Base-by-base conservation (phyloP, 495 filamentous ascomycete genomes). In the Daldinia bambusicola region DNA sequence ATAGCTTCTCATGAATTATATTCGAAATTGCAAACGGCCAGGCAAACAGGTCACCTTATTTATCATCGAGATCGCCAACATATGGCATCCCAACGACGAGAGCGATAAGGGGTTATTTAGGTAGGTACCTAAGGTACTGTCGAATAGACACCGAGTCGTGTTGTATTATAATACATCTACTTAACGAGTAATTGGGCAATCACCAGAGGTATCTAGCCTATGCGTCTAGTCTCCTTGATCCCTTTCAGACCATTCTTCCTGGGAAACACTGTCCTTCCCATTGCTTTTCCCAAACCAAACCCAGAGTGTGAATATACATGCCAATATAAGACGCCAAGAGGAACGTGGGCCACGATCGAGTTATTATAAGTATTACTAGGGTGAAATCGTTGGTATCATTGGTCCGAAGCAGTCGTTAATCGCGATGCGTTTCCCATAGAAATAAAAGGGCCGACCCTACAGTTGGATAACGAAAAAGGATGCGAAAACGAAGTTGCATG, bases 321-420 rank as follows among this genome's bases (percentile, higher is more conserved):
- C 60, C 14, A 48, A 41, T 18, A 63, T 26, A 34, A 34, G 56
- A 71, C 22, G 51, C 43, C 48, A 74, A 68, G 8, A 55, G 38
- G 34, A 63, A 69, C 61, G 45, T 40, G 45, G 45, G 62, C 43
- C 6, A 36, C 41, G 48, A 58, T 67, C 43, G 41, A 67, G 70
- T 66, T 70, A 74, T 66, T 70, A 70, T 61, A 59, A 63, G 13
- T 40, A 56, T 40, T 45, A 52, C 51, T 66, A 63, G 57, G 55
- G 37, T 53, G 52, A 55, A 56, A 57, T 74, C 18, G 70, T 70
- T 72, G 75, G 70, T 76, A 77, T 77, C 74, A 74, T 77, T 66
- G 70, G 55, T 76, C 67, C 63, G 71, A 77, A 74, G 61, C 69
- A 70, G 63, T 74, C 70, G 58, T 73, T 66, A 69, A 30, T 62